Percentiles rank a stretch among this genome's conserved stretches.
These are phyloP conservation scores for Mitragyna speciosa DNA, from an alignment of 257 asterid genomes.

Conservation along the genomic window DNA sequence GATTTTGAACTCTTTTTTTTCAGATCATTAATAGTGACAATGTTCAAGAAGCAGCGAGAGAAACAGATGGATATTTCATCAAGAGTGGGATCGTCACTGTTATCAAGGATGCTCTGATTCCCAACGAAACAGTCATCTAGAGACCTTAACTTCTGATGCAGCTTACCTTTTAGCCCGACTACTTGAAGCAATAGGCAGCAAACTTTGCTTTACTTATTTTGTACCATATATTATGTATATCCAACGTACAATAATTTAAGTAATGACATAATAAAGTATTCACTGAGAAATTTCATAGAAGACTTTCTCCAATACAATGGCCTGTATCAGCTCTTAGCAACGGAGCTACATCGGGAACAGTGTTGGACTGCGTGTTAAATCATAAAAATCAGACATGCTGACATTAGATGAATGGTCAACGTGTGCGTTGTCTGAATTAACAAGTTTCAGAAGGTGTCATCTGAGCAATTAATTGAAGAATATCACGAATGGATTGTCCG, in stretches of 20 bases:
- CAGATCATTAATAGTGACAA: slow-evolving; percentile 74
- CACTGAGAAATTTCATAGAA: background rate
- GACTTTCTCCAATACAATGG: background rate
- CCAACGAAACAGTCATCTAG: slow-evolving; percentile 67
- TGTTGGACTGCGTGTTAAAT: no score
- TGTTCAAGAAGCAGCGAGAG: slow-evolving; percentile 94
- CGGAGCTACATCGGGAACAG: no score
- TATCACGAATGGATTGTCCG: no score
- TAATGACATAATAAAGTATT: background rate
- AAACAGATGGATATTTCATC: slow-evolving; percentile 89
- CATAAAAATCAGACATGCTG: no score
- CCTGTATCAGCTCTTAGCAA: no score
- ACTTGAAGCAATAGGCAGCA: background rate
- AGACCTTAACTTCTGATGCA: background rate
- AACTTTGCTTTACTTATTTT: background rate
- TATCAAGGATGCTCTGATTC: slow-evolving; percentile 84
- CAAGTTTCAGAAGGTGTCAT: no score
- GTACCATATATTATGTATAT: background rate
- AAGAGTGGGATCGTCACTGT: slow-evolving; percentile 92
- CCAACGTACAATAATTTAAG: background rate
- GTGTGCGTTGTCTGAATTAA: no score
- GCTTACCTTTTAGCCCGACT: background rate
- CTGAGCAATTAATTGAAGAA: no score
- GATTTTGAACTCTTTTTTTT: background rate
- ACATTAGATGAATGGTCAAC: no score